A percentile compares a stretch with the other conserved stretches of the same genome.
phyloP scores from a whole-genome alignment of 2,329 filamentous ascomycete genomes.

The Davidsoniella neocaledoniae region DNA sequence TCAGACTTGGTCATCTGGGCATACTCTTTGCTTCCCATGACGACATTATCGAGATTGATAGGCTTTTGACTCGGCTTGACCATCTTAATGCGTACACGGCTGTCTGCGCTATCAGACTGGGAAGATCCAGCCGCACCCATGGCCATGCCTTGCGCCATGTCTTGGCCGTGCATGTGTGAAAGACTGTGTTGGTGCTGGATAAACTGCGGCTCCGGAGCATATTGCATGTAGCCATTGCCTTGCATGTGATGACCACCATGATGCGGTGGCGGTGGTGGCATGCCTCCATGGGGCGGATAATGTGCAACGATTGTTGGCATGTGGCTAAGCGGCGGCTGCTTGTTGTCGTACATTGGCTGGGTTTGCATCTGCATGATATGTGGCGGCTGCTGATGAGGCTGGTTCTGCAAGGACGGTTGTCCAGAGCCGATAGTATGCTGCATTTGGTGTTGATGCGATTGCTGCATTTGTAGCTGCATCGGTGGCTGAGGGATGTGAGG shows the following conservation, averaged over 20 bases:
- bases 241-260: background rate
- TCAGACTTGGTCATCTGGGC: slow-evolving; percentile 46
- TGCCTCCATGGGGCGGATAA: slow-evolving; percentile 2
- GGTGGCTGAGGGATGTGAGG: background rate
- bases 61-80: slow-evolving; percentile 12
- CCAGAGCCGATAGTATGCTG: too few relatives aligned
- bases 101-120: background rate
- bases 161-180: background rate
- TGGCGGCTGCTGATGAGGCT: background rate
- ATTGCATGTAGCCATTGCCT: background rate
- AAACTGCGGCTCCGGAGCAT: slow-evolving; percentile 3
- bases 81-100: slow-evolving; percentile 11
- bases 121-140: background rate
- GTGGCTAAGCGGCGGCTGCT: slow-evolving; percentile 8
- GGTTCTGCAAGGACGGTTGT: background rate
- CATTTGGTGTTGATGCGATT: background rate
- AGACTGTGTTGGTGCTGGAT: background rate
- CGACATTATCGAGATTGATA: slow-evolving; percentile 11
- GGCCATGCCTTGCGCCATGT: background rate
- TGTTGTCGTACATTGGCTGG: slow-evolving; percentile 8
- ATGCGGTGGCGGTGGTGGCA: slow-evolving; percentile 1
- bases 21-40: slow-evolving; percentile 31
- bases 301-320: slow-evolving; percentile 11
- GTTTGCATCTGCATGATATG: slow-evolving; percentile 5
- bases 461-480: background rate